phyloP scores from a whole-genome alignment of 1,284 basidiomycete species.

The Ustilago esculenta region DNA sequence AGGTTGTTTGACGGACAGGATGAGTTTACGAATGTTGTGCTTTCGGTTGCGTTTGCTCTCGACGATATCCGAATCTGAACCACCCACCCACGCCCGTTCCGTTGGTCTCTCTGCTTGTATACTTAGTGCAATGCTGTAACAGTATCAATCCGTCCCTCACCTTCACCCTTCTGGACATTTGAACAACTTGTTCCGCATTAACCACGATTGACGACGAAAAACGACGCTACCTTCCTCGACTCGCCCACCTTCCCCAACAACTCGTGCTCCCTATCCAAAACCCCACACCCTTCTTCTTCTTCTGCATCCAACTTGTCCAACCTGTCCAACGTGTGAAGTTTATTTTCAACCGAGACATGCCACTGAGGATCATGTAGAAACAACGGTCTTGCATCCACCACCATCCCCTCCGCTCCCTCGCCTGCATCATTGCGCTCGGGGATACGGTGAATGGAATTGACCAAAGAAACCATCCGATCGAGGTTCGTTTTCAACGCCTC shows the following conservation, averaged over 20 bases:
- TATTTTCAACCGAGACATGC: background rate
- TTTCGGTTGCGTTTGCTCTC: constrained; percentile 55
- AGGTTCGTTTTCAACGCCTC: constrained; percentile 20
- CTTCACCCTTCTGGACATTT: too few relatives aligned
- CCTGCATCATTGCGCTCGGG: too few relatives aligned
- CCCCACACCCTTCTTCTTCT: background rate
- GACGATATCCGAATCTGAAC: constrained; percentile 40
- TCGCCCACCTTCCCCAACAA: background rate
- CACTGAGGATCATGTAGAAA: background rate
- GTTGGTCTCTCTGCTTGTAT: too few relatives aligned
- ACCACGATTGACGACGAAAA: background rate
- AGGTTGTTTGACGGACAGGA: constrained; percentile 50
- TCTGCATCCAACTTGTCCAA: too few relatives aligned
- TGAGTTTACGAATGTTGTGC: constrained; percentile 56
- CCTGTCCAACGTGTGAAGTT: too few relatives aligned
- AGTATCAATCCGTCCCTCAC: too few relatives aligned
- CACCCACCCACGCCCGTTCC: too few relatives aligned
- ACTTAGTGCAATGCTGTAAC: too few relatives aligned
- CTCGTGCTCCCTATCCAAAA: background rate
- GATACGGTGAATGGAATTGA: too few relatives aligned
- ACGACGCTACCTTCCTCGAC: background rate
- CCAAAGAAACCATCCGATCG: constrained; percentile 21
- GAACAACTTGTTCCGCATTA: background rate
- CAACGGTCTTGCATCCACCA: background rate
- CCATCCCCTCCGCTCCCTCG: too few relatives aligned